Conservation (phyloP, 208 protist species). For the Acanthamoeba lenticulata region DNA sequence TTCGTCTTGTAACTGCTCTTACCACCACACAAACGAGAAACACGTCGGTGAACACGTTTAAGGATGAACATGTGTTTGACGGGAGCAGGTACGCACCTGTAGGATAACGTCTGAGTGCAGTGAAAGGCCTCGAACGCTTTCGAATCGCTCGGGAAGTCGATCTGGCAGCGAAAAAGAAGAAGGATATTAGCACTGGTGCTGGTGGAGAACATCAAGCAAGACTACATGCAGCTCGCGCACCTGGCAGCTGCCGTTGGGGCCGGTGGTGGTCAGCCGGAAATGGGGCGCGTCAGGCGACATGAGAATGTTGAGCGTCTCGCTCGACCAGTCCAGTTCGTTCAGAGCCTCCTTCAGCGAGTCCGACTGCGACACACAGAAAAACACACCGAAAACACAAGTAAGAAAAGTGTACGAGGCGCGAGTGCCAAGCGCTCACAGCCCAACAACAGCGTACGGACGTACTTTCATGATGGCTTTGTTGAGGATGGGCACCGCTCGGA, state of each 20-base stretch:
- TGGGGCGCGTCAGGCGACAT: constrained; percentile 29
- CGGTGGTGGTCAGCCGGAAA: constrained; percentile 47
- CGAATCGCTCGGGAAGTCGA: constrained; percentile 25
- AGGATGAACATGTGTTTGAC: no score
- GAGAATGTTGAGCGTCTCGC: constrained; percentile 44
- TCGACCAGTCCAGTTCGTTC: constrained; percentile 52
- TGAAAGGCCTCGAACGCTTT: constrained; percentile 33
- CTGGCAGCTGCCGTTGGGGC: constrained; percentile 44
- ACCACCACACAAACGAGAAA: not conserved
- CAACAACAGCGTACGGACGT: not conserved
- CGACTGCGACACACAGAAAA: not conserved
- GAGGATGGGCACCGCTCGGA: constrained; percentile 13
- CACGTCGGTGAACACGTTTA: no score
- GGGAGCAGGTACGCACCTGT: no score
- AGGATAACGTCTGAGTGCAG: constrained; percentile 20
- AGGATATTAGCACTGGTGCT: not conserved
- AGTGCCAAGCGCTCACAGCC: not conserved
- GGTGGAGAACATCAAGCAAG: not conserved
- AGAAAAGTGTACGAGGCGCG: no score
- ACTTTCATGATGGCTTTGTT: constrained; percentile 61
- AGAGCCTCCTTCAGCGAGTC: not conserved
- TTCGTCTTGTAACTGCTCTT: constrained; percentile 25
- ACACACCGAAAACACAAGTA: no score
- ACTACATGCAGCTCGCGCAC: not conserved
- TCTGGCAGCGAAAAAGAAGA: not conserved